A percentile compares a stretch with the other conserved stretches of the same genome.
Conservation (phyloP, 306 rosid species). For the Quercus bicolor region DNA sequence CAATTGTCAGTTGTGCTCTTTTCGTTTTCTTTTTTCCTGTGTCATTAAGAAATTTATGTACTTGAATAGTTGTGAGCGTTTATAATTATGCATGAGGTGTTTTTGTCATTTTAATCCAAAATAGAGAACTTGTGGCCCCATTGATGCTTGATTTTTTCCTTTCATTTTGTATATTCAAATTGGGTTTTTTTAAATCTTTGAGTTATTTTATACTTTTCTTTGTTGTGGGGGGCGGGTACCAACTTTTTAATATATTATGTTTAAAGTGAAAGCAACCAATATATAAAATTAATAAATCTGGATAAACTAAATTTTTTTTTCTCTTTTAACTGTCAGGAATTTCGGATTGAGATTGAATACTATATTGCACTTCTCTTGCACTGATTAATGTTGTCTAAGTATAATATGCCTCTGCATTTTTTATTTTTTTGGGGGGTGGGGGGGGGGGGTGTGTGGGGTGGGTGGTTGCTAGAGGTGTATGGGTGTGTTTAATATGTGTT, state of each 20-base stretch:
- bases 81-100: neutral
- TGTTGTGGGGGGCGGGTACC: too few relatives aligned
- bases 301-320: neutral
- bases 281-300: neutral
- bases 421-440: neutral
- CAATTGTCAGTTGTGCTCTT: neutral
- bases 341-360: neutral
- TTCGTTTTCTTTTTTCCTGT: neutral
- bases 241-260: neutral
- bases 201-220: neutral
- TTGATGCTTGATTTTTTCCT: neutral
- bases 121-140: neutral
- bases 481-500: neutral
- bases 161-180: neutral
- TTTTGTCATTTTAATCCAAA: neutral
- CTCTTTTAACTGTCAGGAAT: neutral
- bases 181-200: neutral
- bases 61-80: neutral
- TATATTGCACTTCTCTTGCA: neutral
- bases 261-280: neutral
- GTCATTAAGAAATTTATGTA: neutral
- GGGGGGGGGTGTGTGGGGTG: fast-evolving
- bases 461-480: too few relatives aligned
- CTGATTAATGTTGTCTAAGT: neutral
- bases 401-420: neutral